A percentile compares a stretch with the other conserved stretches of the same genome.
phyloP scores from a whole-genome alignment of 2,329 filamentous ascomycete genomes.

The Biscogniauxia mediterranea region DNA sequence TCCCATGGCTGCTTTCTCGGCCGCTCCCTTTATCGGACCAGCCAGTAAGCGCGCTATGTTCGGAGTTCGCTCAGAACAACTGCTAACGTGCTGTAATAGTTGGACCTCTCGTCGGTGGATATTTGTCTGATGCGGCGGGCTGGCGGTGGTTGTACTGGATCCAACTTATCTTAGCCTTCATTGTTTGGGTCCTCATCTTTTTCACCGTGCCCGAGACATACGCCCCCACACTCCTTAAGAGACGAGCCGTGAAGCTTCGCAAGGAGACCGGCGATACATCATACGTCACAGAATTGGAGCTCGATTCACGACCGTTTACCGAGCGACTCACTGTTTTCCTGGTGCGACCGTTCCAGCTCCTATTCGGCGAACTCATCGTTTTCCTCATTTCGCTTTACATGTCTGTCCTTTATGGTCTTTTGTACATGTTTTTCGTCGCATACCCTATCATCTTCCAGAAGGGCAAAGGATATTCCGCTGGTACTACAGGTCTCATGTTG shows the following conservation, averaged over 20 bases:
- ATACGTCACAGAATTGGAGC: conserved; percentile 77
- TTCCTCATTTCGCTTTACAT: conserved; percentile 83
- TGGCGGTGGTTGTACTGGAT: conserved; percentile 91
- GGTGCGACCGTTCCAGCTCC: conserved; percentile 78
- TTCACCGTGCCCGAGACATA: conserved; percentile 93
- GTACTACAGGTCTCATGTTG: conserved; percentile 80
- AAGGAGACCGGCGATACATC: conserved; percentile 63
- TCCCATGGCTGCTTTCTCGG: conserved; percentile 82
- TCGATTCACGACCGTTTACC: conserved; percentile 67
- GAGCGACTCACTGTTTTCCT: conserved; percentile 74
- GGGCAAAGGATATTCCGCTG: conserved; percentile 74
- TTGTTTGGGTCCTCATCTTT: conserved; percentile 72
- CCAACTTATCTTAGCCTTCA: conserved; percentile 70
- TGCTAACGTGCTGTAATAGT: conserved; percentile 37
- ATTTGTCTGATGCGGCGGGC: conserved; percentile 64
- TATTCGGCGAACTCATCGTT: conserved; percentile 82
- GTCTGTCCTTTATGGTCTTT: conserved; percentile 72
- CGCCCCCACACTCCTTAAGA: conserved; percentile 71
- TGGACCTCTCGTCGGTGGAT: conserved; percentile 75
- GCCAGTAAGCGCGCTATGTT: conserved; percentile 48
- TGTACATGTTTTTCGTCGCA: conserved; percentile 77
- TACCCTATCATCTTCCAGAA: conserved; percentile 70
- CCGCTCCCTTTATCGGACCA: conserved; percentile 79
- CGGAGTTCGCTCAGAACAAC: not conserved
- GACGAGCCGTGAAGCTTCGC: conserved; percentile 69